Conservation (phyloP, 345 rosid genomes). For the Pistacia integerrima region DNA sequence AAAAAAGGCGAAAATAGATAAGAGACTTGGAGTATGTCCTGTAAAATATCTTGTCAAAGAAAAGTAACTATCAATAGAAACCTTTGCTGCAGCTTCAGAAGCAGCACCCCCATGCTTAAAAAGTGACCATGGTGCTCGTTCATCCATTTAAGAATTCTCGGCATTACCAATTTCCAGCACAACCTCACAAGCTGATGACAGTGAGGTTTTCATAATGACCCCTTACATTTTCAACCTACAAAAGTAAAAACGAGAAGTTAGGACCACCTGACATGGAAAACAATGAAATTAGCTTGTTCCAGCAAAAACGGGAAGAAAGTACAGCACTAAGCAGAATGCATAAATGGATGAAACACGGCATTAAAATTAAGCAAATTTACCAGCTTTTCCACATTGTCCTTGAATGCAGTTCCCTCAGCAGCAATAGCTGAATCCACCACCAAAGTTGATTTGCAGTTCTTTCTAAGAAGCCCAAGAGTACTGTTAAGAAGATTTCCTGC, state of each 20-base stretch:
- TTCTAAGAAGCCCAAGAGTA: constrained; percentile 88
- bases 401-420: constrained; percentile 64
- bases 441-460: constrained; percentile 81
- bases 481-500: constrained; percentile 94
- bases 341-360: neutral
- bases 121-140: constrained; percentile 81
- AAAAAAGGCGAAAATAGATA: neutral
- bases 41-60: neutral
- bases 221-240: constrained; percentile 68
- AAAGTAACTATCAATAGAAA: constrained; percentile 12
- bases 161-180: constrained; percentile 86
- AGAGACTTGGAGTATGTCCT: neutral
- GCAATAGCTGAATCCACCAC: constrained; percentile 72
- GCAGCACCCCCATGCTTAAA: constrained; percentile 87
- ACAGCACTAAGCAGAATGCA: neutral
- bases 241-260: neutral
- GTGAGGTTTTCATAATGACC: constrained; percentile 65
- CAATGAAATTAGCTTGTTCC: neutral
- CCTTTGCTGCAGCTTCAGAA: constrained; percentile 92
- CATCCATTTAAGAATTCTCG: constrained; percentile 83
- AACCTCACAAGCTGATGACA: constrained; percentile 85
- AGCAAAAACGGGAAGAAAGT: neutral
- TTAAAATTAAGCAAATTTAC: constrained; percentile 34
- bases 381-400: constrained; percentile 67
- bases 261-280: neutral